Percentiles rank a stretch among this genome's conserved stretches.
Conservation (phyloP, 2,329 filamentous ascomycete species). For the Phialophora tarda region DNA sequence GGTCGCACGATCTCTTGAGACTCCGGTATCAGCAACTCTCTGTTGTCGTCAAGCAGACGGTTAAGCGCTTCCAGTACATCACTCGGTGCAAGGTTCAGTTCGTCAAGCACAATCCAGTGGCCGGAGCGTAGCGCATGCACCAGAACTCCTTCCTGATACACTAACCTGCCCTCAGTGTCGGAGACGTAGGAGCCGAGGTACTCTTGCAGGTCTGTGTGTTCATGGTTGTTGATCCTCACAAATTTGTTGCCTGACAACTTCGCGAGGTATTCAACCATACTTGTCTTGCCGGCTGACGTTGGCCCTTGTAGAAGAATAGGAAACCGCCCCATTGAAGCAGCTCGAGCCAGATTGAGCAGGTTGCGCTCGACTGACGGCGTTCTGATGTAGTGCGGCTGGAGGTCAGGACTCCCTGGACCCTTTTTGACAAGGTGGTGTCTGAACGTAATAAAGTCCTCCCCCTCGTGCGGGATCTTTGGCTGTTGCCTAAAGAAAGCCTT, state of each 20-base stretch:
- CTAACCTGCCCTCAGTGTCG: constrained; percentile 78
- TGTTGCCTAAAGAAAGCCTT: constrained; percentile 77
- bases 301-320: constrained; percentile 95
- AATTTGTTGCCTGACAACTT: constrained; percentile 96
- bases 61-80: constrained; percentile 97
- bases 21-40: constrained; percentile 93
- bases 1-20: constrained; percentile 93
- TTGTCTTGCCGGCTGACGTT: constrained; percentile 96
- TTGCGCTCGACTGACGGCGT: constrained; percentile 95
- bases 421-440: constrained; percentile 90
- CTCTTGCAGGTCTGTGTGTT: constrained; percentile 97
- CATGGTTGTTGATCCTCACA: constrained; percentile 98
- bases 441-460: constrained; percentile 78
- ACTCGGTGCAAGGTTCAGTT: constrained; percentile 93
- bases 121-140: constrained; percentile 91
- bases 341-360: constrained; percentile 89
- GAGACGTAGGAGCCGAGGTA: constrained; percentile 96
- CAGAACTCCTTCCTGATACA: constrained; percentile 90
- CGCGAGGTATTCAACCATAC: constrained; percentile 99
- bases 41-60: constrained; percentile 91
- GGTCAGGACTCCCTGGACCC: constrained; percentile 69
- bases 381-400: constrained; percentile 90
- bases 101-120: constrained; percentile 97
- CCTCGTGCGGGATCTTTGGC: constrained; percentile 77
- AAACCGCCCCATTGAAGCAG: constrained; percentile 87